phyloP scores from a whole-genome alignment of 2,329 filamentous ascomycete species.

The Diaporthe citri region DNA sequence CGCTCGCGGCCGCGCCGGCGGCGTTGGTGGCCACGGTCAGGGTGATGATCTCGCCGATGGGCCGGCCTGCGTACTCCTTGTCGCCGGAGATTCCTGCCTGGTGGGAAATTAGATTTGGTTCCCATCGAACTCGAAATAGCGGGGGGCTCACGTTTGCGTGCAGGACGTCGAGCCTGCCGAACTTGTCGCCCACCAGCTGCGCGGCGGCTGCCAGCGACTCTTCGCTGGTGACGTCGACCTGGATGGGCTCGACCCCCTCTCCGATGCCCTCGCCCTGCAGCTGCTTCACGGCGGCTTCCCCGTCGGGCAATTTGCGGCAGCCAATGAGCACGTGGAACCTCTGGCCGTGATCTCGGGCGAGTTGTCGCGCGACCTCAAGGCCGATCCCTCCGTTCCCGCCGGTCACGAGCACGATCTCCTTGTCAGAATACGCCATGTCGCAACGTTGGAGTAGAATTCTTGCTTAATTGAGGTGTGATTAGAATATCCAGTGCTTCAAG shows the following conservation, averaged over 20 bases:
- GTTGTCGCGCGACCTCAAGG: constrained; percentile 11
- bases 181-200: neutral
- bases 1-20: constrained; percentile 12
- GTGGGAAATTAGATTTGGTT: too few relatives aligned
- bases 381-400: constrained; percentile 18
- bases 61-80: neutral
- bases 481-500: neutral
- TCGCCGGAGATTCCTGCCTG: constrained; percentile 17
- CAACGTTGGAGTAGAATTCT: neutral
- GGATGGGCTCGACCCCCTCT: constrained; percentile 2
- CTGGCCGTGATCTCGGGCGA: neutral
- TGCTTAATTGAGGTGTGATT: neutral
- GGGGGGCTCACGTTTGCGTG: neutral
- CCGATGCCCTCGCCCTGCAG: neutral
- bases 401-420: constrained; percentile 17
- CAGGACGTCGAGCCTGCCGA: constrained; percentile 23
- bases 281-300: neutral
- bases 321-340: constrained; percentile 22
- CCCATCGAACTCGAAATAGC: too few relatives aligned
- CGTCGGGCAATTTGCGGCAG: constrained; percentile 7
- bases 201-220: constrained; percentile 10
- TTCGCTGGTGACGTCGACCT: constrained; percentile 22
- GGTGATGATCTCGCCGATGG: constrained; percentile 14
- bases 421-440: neutral
- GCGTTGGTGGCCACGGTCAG: constrained; percentile 15